Evolutionary conservation across 495 filamentous ascomycete genomes (phyloP).

Genomic region (Astrocystis sublimbata): DNA sequence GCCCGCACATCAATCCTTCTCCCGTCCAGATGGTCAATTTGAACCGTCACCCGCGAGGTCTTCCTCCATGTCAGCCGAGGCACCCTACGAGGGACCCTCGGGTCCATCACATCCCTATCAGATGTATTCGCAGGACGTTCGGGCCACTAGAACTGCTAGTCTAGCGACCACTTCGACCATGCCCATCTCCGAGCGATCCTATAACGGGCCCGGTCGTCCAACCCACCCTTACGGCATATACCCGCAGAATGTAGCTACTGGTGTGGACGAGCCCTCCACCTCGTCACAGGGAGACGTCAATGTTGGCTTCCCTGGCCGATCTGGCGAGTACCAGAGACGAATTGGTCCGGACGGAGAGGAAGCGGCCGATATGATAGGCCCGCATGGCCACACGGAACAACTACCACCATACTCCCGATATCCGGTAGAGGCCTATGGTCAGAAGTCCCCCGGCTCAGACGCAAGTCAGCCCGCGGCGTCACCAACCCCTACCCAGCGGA

Average conservation of each 20-base stretch:
- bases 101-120: slow-evolving; percentile 87
- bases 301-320: slow-evolving; percentile 71
- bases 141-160: slow-evolving; percentile 63
- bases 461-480: slow-evolving; percentile 17
- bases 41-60: slow-evolving; percentile 35
- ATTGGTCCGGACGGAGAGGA: slow-evolving; percentile 82
- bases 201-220: slow-evolving; percentile 64
- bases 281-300: slow-evolving; percentile 52
- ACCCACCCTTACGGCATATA: slow-evolving; percentile 85
- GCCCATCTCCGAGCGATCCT: slow-evolving; percentile 58
- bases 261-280: slow-evolving; percentile 15
- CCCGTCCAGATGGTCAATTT: slow-evolving; percentile 43
- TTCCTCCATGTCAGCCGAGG: slow-evolving; percentile 54
- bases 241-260: slow-evolving; percentile 61
- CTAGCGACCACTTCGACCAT: slow-evolving; percentile 60
- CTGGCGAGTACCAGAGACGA: slow-evolving; percentile 65
- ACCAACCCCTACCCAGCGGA: slow-evolving; percentile 21
- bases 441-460: slow-evolving; percentile 32
- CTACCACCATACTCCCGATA: slow-evolving; percentile 86
- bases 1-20: slow-evolving; percentile 40
- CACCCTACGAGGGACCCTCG: slow-evolving; percentile 59
- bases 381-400: slow-evolving; percentile 86
- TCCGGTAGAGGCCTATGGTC: slow-evolving; percentile 56
- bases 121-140: slow-evolving; percentile 78
- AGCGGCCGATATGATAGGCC: slow-evolving; percentile 79